These are phyloP conservation scores for Xylaria sp. DNA, from an alignment of 2,329 filamentous ascomycete genomes.

Conservation along the genomic window DNA sequence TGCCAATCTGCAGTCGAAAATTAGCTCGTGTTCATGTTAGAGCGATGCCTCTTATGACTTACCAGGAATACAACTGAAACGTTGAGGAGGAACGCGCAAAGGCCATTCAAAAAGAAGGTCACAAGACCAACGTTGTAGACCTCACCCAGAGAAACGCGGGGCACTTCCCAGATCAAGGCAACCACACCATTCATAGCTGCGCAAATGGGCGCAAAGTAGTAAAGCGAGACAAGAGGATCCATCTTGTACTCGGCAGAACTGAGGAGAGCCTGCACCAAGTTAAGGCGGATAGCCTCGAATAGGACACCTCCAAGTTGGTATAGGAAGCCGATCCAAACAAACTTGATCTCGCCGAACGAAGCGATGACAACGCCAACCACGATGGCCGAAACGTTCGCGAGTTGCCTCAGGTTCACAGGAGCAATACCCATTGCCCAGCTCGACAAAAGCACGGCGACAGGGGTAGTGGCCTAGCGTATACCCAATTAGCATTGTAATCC, in stretches of 20 bases:
- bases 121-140: conserved; percentile 77
- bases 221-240: conserved; percentile 87
- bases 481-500: conserved; percentile 27
- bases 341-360: conserved; percentile 94
- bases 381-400: conserved; percentile 94
- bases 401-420: conserved; percentile 83
- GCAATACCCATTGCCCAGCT: conserved; percentile 89
- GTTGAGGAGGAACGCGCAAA: conserved; percentile 83
- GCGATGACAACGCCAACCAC: conserved; percentile 95
- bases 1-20: conserved; percentile 74
- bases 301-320: conserved; percentile 82
- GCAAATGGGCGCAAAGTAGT: conserved; percentile 89
- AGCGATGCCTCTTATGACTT: conserved; percentile 52
- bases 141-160: conserved; percentile 73
- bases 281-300: conserved; percentile 84
- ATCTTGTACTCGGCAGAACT: conserved; percentile 90
- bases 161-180: conserved; percentile 78
- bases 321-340: conserved; percentile 81
- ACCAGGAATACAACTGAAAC: conserved; percentile 88
- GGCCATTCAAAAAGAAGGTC: conserved; percentile 78
- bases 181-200: conserved; percentile 82
- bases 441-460: conserved; percentile 89
- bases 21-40: conserved; percentile 41
- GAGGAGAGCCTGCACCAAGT: conserved; percentile 84
- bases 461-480: conserved; percentile 79